Conservation (phyloP, 257 asterid species). For the Penstemon newberryi region DNA sequence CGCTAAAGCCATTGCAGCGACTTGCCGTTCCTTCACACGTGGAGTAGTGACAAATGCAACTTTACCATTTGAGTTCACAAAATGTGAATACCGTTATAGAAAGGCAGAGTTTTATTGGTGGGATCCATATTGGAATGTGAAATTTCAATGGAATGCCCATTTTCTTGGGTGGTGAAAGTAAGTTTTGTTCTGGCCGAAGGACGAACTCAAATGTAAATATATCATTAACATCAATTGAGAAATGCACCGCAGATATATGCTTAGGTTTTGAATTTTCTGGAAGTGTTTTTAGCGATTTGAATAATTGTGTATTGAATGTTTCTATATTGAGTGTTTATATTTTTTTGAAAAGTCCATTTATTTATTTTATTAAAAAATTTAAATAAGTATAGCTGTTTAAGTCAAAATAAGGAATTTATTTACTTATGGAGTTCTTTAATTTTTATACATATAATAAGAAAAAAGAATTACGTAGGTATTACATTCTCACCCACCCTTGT, state of each 20-base stretch:
- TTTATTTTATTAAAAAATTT: background rate
- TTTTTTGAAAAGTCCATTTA: background rate
- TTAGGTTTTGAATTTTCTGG: too few species aligned
- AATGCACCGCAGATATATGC: too few species aligned
- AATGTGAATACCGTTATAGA: background rate
- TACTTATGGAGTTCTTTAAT: background rate
- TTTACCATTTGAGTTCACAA: conserved; percentile 56
- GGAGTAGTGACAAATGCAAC: conserved; percentile 52
- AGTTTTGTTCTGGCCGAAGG: background rate
- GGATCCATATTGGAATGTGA: background rate
- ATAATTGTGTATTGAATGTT: background rate
- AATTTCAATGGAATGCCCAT: background rate
- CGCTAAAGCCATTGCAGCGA: conserved; percentile 86
- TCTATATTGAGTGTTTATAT: background rate
- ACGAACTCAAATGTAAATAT: background rate
- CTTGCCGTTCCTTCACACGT: conserved; percentile 62
- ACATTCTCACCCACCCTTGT: too few species aligned
- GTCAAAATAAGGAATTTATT: too few species aligned
- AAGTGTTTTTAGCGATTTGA: too few species aligned
- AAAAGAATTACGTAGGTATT: too few species aligned
- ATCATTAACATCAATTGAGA: too few species aligned
- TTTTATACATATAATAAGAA: background rate
- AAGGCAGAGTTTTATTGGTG: background rate
- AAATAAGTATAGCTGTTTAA: too few species aligned
- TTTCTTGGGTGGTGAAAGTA: background rate